Conservation (phyloP, 2,329 filamentous ascomycete genomes). For the Chaetomium sp. region DNA sequence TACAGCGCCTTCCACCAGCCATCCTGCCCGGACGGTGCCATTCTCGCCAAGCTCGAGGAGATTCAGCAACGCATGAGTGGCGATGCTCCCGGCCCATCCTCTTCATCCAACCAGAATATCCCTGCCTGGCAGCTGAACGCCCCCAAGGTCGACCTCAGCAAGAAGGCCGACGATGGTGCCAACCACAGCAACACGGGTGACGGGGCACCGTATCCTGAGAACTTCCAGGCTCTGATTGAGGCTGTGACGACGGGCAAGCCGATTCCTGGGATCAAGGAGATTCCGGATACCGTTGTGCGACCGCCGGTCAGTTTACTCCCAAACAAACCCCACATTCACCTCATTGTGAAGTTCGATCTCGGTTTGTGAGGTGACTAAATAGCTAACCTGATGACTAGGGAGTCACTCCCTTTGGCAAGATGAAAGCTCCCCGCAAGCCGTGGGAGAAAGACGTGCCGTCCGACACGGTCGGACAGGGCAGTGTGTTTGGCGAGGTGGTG, state of each 20-base stretch:
- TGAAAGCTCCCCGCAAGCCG: conserved; percentile 60
- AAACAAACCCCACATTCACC: not conserved
- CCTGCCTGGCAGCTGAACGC: conserved; percentile 54
- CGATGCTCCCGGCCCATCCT: not conserved
- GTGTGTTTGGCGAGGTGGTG: conserved; percentile 37
- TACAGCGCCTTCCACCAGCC: conserved; percentile 21
- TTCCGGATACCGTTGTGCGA: conserved; percentile 75
- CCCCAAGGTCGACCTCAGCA: conserved; percentile 50
- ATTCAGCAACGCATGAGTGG: conserved; percentile 34
- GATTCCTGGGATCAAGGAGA: conserved; percentile 84
- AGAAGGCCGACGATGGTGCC: conserved; percentile 44
- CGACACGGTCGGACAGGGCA: conserved; percentile 9
- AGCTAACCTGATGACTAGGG: conserved; percentile 24
- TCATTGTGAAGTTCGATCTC: not conserved
- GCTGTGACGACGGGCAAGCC: conserved; percentile 80
- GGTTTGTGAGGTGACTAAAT: not conserved
- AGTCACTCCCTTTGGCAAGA: conserved; percentile 52
- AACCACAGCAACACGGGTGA: conserved; percentile 23
- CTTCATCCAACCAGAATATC: conserved; percentile 20
- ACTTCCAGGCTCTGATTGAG: conserved; percentile 83
- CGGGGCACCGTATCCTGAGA: conserved; percentile 72
- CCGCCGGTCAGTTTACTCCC: conserved; percentile 59
- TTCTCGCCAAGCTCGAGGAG: conserved; percentile 33
- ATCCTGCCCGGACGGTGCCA: conserved; percentile 26
- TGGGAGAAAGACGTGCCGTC: conserved; percentile 65